Conservation (phyloP, 306 rosid genomes). For the Phaseolus lunatus region DNA sequence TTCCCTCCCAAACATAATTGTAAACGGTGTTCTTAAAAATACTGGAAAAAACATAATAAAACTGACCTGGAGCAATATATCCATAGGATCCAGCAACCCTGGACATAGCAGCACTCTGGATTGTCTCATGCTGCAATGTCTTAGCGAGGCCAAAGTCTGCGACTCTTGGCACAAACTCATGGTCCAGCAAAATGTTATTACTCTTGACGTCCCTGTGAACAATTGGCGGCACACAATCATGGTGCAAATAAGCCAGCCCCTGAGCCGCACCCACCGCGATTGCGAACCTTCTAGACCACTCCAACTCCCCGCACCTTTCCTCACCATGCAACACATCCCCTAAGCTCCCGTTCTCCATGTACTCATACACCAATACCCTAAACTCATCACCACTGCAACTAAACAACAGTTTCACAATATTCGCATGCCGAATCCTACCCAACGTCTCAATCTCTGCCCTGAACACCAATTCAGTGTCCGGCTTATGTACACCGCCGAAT, state of each 20-base stretch:
- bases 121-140: constrained; percentile 52
- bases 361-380: constrained; percentile 73
- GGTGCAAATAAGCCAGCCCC: constrained; percentile 82
- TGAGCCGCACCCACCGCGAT: constrained; percentile 76
- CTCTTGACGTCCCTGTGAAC: constrained; percentile 93
- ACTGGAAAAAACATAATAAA: background rate
- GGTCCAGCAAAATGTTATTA: constrained; percentile 77
- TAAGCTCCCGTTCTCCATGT: constrained; percentile 80
- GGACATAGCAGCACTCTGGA: constrained; percentile 56
- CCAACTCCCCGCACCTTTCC: constrained; percentile 48
- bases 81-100: constrained; percentile 83
- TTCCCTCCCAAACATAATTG: background rate
- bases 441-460: constrained; percentile 75
- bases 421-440: constrained; percentile 79
- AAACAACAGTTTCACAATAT: constrained; percentile 74
- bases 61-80: constrained; percentile 85
- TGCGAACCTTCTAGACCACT: constrained; percentile 60
- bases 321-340: constrained; percentile 70
- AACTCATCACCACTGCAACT: constrained; percentile 69
- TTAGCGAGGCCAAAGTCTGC: constrained; percentile 91
- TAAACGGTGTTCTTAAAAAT: background rate
- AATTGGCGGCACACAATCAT: constrained; percentile 73
- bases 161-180: constrained; percentile 63
- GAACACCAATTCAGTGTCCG: constrained; percentile 57
- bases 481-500: constrained; percentile 49